Conservation (phyloP, 805 yeast species). For the Sugiyamaella valdiviana region DNA sequence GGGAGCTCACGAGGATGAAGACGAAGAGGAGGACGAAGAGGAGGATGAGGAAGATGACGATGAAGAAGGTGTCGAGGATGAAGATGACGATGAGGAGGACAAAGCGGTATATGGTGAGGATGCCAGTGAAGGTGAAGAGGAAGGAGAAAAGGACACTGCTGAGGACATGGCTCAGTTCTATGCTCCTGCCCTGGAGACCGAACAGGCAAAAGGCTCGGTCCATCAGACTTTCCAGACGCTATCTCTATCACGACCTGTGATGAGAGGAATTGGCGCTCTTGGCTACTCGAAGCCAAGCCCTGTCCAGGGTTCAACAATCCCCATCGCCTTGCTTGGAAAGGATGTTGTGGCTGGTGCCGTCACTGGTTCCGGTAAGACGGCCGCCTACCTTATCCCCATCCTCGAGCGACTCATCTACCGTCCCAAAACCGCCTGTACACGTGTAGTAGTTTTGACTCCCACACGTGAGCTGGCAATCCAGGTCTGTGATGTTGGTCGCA, state of each 20-base stretch:
- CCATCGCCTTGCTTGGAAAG: conserved; percentile 87
- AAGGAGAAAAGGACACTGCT: conserved; percentile 56
- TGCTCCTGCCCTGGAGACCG: conserved; percentile 51
- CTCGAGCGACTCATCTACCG: conserved; percentile 86
- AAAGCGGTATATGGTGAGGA: conserved; percentile 29
- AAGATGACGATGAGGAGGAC: conserved; percentile 31
- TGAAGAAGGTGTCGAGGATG: conserved; percentile 28
- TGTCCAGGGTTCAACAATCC: conserved; percentile 88
- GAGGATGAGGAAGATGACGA: conserved; percentile 22
- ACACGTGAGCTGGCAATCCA: conserved; percentile 98
- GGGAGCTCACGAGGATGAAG: conserved; percentile 26
- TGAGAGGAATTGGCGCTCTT: conserved; percentile 72
- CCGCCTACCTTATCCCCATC: conserved; percentile 95
- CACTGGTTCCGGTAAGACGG: conserved; percentile 99
- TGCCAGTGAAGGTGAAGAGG: too few species aligned
- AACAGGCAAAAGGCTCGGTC: conserved; percentile 44
- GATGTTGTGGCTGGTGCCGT: conserved; percentile 99
- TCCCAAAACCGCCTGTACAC: conserved; percentile 77
- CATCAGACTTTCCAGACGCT: conserved; percentile 69
- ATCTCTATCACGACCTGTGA: conserved; percentile 81
- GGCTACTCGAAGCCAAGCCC: conserved; percentile 91
- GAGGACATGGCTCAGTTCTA: conserved; percentile 80
- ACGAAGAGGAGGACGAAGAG: conserved; percentile 33
- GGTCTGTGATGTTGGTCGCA: conserved; percentile 88
- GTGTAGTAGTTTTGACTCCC: conserved; percentile 88